These are phyloP conservation scores for Penicillium sp. DNA, from an alignment of 2,329 filamentous ascomycete species.

Conservation along the genomic window DNA sequence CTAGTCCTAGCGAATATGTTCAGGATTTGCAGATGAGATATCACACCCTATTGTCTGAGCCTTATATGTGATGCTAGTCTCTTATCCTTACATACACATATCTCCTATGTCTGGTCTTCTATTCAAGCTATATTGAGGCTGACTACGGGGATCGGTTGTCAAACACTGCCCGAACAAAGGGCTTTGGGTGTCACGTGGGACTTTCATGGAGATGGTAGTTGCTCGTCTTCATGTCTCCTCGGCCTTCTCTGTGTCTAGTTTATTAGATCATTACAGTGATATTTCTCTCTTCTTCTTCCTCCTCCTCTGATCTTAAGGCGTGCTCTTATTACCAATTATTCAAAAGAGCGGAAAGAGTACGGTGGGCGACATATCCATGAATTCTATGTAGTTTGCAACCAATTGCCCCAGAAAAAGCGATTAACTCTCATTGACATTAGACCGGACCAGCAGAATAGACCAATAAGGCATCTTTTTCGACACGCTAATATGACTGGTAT, in stretches of 20 bases:
- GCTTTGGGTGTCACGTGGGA: neutral
- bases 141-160: neutral
- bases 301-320: too few relatives aligned
- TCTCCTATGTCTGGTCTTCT: neutral
- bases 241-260: too few relatives aligned
- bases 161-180: neutral
- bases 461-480: neutral
- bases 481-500: neutral
- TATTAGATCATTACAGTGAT: neutral
- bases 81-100: neutral
- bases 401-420: too few relatives aligned
- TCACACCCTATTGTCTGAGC: neutral
- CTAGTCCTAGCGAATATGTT: neutral
- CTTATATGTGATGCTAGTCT: neutral
- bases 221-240: neutral
- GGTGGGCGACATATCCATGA: too few relatives aligned
- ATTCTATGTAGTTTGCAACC: too few relatives aligned
- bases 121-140: neutral
- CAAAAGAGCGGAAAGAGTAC: too few relatives aligned
- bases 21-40: neutral
- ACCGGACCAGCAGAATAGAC: too few relatives aligned
- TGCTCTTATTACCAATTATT: too few relatives aligned
- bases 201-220: neutral
- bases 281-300: neutral
- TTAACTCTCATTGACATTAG: too few relatives aligned